Percentiles rank a stretch among this genome's conserved stretches.
phyloP scores from a whole-genome alignment of 75 land plant genomes.

The Pinus taeda region DNA sequence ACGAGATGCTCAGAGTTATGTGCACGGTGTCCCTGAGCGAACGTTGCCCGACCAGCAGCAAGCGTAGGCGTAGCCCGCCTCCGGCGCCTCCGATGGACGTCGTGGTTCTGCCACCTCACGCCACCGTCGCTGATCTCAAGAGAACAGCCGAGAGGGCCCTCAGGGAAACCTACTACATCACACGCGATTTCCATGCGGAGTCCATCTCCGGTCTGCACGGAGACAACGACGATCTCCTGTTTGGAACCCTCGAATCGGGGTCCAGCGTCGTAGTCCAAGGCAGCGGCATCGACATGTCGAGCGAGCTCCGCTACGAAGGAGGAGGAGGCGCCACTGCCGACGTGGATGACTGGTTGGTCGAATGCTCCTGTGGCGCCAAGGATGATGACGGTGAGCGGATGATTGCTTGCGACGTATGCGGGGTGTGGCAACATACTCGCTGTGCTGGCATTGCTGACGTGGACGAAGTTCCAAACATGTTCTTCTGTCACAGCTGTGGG shows the following conservation, averaged over 20 bases:
- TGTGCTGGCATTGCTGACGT: slow-evolving; percentile 52
- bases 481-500: slow-evolving; percentile 50
- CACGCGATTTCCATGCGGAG: slow-evolving; percentile 41
- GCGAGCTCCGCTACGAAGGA: slow-evolving; percentile 57
- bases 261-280: slow-evolving; percentile 43
- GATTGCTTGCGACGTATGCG: slow-evolving; percentile 71
- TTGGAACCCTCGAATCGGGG: slow-evolving; percentile 63
- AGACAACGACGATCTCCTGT: slow-evolving; percentile 52
- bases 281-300: slow-evolving; percentile 37
- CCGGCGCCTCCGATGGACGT: slow-evolving; percentile 48
- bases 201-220: slow-evolving; percentile 26
- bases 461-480: slow-evolving; percentile 39
- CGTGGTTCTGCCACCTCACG: slow-evolving; percentile 62
- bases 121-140: slow-evolving; percentile 69
- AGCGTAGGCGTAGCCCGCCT: slow-evolving; percentile 24
- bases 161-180: slow-evolving; percentile 62
- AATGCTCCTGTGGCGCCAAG: slow-evolving; percentile 67
- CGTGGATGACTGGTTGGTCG: slow-evolving; percentile 68
- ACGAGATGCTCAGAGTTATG: slow-evolving; percentile 34
- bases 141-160: slow-evolving; percentile 50
- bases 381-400: slow-evolving; percentile 76
- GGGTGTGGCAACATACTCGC: slow-evolving; percentile 68
- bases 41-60: slow-evolving; percentile 17
- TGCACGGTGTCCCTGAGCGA: slow-evolving; percentile 4
- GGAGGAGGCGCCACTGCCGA: background rate